A percentile compares a stretch with the other conserved stretches of the same genome.
Conservation (phyloP, 2,329 filamentous ascomycete species). For the Diaporthe sp. region DNA sequence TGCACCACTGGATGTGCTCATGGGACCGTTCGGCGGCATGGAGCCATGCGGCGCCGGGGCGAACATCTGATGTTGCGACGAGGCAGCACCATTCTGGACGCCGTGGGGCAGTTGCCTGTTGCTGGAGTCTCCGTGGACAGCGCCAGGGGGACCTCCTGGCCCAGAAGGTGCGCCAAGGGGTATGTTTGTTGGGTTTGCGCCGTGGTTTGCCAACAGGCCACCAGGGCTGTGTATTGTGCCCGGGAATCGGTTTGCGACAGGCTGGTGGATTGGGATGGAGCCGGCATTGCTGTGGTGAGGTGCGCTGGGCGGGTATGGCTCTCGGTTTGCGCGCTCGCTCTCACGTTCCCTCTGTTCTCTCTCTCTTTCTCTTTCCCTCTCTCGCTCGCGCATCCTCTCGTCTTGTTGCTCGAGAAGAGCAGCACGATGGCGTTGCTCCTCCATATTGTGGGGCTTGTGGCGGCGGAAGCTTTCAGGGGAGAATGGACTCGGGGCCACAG, state of each 20-base stretch:
- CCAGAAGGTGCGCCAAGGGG: slow-evolving; percentile 66
- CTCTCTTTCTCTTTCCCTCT: slow-evolving; percentile 73
- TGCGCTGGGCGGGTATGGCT: slow-evolving; percentile 74
- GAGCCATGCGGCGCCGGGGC: slow-evolving; percentile 65
- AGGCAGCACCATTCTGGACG: slow-evolving; percentile 62
- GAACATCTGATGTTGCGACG: slow-evolving; percentile 69
- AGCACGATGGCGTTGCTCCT: slow-evolving; percentile 61
- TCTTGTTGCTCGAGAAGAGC: slow-evolving; percentile 59
- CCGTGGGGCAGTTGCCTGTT: slow-evolving; percentile 66
- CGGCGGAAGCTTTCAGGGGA: slow-evolving; percentile 57
- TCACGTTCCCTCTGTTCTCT: slow-evolving; percentile 75
- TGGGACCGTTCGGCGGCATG: slow-evolving; percentile 64
- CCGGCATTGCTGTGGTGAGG: slow-evolving; percentile 90
- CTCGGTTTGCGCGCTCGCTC: slow-evolving; percentile 58
- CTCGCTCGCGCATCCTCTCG: slow-evolving; percentile 64
- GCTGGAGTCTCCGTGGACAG: slow-evolving; percentile 65
- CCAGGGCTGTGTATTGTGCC: slow-evolving; percentile 93
- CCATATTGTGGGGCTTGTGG: slow-evolving; percentile 62
- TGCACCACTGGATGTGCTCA: slow-evolving; percentile 71
- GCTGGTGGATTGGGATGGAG: slow-evolving; percentile 93
- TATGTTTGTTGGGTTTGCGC: slow-evolving; percentile 68
- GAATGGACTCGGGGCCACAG: slow-evolving; percentile 31
- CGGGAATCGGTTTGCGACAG: slow-evolving; percentile 84
- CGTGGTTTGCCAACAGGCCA: slow-evolving; percentile 83
- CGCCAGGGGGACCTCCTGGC: slow-evolving; percentile 65